Conservation (phyloP, 345 rosid genomes). For the Lenwebbia sp. region DNA sequence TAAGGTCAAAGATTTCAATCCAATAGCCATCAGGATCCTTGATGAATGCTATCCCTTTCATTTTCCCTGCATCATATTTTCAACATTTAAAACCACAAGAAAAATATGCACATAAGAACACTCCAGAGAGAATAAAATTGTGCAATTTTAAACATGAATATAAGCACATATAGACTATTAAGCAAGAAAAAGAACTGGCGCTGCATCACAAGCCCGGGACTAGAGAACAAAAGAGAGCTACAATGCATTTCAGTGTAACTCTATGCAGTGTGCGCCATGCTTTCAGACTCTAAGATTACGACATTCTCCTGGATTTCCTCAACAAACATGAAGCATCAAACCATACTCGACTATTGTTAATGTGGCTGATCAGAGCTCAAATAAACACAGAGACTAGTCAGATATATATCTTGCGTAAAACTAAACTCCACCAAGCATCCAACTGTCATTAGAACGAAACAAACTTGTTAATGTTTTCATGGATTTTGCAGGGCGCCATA, state of each 20-base stretch:
- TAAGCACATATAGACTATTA: neutral
- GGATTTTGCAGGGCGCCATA: constrained; percentile 6
- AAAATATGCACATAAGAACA: neutral
- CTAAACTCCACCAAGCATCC: neutral
- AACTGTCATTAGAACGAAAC: neutral
- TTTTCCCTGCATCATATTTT: constrained; percentile 42
- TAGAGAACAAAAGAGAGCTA: neutral
- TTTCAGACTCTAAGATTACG: neutral
- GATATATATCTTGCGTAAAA: neutral
- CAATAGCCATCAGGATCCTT: constrained; percentile 98
- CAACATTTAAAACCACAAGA: neutral
- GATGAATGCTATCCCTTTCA: constrained; percentile 88
- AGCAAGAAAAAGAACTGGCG: neutral
- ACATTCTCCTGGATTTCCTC: neutral
- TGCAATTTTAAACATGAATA: neutral
- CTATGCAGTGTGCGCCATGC: neutral
- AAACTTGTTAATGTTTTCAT: neutral
- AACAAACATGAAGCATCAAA: neutral
- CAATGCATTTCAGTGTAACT: neutral
- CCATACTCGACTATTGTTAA: neutral
- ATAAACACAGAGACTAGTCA: neutral
- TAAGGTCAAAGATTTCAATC: constrained; percentile 89
- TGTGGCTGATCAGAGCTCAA: neutral
- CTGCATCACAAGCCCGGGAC: neutral
- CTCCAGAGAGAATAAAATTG: neutral